Conservation (phyloP, 106 monocot species). For the Xerophyta viscosa region DNA sequence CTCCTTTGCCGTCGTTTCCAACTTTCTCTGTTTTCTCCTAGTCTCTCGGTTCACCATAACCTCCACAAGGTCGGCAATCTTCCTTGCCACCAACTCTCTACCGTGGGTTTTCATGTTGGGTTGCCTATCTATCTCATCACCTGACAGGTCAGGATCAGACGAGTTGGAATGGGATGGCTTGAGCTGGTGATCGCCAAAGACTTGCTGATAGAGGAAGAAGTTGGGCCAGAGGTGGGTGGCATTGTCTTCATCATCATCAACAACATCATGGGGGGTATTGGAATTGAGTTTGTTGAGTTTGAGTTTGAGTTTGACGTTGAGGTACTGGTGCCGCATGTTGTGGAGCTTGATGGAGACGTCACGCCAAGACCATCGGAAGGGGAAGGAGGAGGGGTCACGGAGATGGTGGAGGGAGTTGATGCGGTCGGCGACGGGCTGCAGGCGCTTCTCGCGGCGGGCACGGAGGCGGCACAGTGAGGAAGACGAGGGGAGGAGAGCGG, state of each 20-base stretch:
- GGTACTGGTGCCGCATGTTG: slow-evolving; percentile 66
- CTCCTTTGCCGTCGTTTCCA: slow-evolving; percentile 8
- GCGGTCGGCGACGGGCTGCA: slow-evolving; percentile 56
- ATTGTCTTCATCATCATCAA: slow-evolving; percentile 14
- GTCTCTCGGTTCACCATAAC: slow-evolving; percentile 4
- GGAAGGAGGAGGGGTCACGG: slow-evolving; percentile 38
- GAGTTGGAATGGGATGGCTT: not conserved
- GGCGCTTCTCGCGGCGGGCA: slow-evolving; percentile 43
- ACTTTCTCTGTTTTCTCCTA: slow-evolving; percentile 7
- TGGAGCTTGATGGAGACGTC: slow-evolving; percentile 68
- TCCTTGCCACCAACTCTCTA: not conserved
- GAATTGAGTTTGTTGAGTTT: not conserved
- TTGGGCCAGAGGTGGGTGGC: slow-evolving; percentile 45
- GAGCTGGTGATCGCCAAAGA: slow-evolving; percentile 40
- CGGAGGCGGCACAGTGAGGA: slow-evolving; percentile 10
- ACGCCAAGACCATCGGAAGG: slow-evolving; percentile 60
- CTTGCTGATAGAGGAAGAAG: slow-evolving; percentile 39
- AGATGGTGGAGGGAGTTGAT: slow-evolving; percentile 44
- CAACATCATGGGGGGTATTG: too few species aligned
- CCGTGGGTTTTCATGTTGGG: not conserved
- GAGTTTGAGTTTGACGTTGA: slow-evolving; percentile 51
- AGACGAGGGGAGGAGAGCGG: slow-evolving; percentile 15
- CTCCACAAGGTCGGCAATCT: not conserved
- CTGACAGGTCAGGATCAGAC: not conserved
- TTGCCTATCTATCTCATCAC: not conserved